Percentiles rank a stretch among this genome's conserved stretches.
Evolutionary conservation across 2,329 filamentous ascomycete genomes (phyloP).

Genomic region (Cordyceps sp.): DNA sequence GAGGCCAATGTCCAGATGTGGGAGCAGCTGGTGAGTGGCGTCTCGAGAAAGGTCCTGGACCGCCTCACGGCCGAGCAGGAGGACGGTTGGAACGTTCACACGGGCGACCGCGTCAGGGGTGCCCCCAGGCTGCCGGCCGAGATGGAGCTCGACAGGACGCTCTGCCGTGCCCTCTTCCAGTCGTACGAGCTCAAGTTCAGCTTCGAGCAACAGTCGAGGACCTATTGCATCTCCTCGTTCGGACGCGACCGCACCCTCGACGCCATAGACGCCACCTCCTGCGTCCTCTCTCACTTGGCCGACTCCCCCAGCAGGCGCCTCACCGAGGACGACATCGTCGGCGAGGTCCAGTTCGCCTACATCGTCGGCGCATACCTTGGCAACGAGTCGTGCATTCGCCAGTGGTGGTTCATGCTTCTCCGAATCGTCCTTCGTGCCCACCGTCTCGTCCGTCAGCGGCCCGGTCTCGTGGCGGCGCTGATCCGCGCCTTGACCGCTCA

Average conservation of each 20-base stretch:
- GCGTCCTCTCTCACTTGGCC: slow-evolving; percentile 24
- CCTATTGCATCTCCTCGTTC: slow-evolving; percentile 21
- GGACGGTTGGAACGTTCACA: slow-evolving; percentile 34
- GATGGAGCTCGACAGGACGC: slow-evolving; percentile 21
- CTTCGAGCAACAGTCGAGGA: slow-evolving; percentile 24
- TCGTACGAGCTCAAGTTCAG: slow-evolving; percentile 28
- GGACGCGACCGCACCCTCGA: slow-evolving; percentile 23
- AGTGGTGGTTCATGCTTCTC: slow-evolving; percentile 42
- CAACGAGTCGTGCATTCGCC: slow-evolving; percentile 41
- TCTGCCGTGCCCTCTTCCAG: slow-evolving; percentile 16
- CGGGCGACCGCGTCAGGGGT: slow-evolving; percentile 32
- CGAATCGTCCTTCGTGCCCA: slow-evolving; percentile 34
- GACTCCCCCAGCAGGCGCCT: slow-evolving; percentile 7
- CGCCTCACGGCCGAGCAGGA: slow-evolving; percentile 26
- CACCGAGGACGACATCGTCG: slow-evolving; percentile 28
- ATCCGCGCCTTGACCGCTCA: slow-evolving; percentile 36
- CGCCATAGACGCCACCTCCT: slow-evolving; percentile 29
- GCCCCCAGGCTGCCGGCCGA: slow-evolving; percentile 20
- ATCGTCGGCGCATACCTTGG: slow-evolving; percentile 39
- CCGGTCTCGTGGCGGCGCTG: slow-evolving; percentile 27
- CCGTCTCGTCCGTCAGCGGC: slow-evolving; percentile 22
- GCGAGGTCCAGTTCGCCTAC: slow-evolving; percentile 45
- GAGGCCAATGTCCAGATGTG: slow-evolving; percentile 25
- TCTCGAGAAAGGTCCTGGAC: slow-evolving; percentile 26
- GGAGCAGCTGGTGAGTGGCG: slow-evolving; percentile 30